A percentile compares a stretch with the other conserved stretches of the same genome.
Conservation (phyloP, 192 early-diverging fungal genomes). For the Backusella luteola region DNA sequence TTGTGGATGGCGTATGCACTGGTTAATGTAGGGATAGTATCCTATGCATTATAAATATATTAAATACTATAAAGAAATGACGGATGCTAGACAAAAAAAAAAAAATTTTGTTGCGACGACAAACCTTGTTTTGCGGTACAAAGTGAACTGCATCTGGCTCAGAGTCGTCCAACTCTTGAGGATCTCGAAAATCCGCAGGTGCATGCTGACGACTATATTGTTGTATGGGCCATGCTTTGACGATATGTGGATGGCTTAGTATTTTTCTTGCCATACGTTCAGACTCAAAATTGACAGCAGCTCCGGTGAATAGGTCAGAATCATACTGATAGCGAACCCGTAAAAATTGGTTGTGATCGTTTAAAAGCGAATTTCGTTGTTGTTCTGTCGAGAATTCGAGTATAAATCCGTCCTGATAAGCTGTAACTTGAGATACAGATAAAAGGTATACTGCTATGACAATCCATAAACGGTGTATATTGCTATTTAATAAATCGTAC, state of each 20-base stretch:
- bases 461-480: background rate
- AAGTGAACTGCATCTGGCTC: background rate
- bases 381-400: background rate
- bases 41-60: slow-evolving; percentile 11
- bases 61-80: background rate
- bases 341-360: background rate
- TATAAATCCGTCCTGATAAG: background rate
- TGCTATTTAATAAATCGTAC: background rate
- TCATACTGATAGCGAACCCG: slow-evolving; percentile 16
- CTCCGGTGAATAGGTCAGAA: slow-evolving; percentile 15
- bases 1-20: slow-evolving; percentile 45
- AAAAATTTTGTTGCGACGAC: background rate
- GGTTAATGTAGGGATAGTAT: slow-evolving; percentile 45
- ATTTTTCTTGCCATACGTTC: background rate
- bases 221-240: slow-evolving; percentile 24
- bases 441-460: background rate
- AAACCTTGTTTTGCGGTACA: slow-evolving; percentile 7
- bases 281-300: slow-evolving; percentile 12
- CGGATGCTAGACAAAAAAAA: background rate
- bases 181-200: background rate
- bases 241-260: background rate
- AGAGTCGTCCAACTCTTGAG: background rate
- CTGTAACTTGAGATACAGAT: background rate
- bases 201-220: slow-evolving; percentile 8
- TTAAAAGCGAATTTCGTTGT: background rate